phyloP scores from a whole-genome alignment of 768 basidiomycete species.

The Mycena latifolia region DNA sequence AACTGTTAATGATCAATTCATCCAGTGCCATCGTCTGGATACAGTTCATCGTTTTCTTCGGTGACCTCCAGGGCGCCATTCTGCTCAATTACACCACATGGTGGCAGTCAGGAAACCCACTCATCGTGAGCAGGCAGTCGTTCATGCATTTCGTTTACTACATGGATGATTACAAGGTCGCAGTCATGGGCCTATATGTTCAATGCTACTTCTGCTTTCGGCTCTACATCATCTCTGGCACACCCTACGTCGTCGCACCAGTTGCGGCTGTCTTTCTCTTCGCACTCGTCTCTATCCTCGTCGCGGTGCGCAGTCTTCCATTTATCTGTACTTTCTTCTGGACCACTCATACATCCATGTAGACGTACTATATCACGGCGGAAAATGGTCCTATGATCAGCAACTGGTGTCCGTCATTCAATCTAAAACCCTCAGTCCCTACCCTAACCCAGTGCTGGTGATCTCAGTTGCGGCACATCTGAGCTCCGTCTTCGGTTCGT shows the following conservation, averaged over 20 bases:
- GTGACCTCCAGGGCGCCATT: constrained; percentile 44
- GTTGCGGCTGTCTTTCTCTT: constrained; percentile 40
- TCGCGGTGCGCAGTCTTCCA: constrained; percentile 40
- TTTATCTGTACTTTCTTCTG: not conserved
- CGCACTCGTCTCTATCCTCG: constrained; percentile 41
- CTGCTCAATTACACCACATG: constrained; percentile 45
- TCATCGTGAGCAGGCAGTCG: no score
- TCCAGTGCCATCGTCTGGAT: constrained; percentile 47
- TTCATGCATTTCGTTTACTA: not conserved
- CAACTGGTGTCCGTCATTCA: not conserved
- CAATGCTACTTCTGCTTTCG: constrained; percentile 47
- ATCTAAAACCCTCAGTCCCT: not conserved
- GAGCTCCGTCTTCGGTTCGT: not conserved
- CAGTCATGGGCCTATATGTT: constrained; percentile 46
- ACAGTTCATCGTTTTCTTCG: constrained; percentile 42
- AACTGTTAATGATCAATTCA: no score
- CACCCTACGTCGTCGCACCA: constrained; percentile 23
- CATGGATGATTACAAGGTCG: constrained; percentile 37
- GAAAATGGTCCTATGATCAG: not conserved
- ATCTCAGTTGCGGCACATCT: not conserved
- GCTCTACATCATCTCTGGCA: constrained; percentile 43
- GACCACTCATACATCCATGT: not conserved
- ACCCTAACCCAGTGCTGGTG: not conserved
- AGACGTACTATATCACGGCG: not conserved
- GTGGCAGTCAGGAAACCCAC: constrained; percentile 46